Conservation (phyloP, 1,284 basidiomycete species). For the Apiotrichum sp. region DNA sequence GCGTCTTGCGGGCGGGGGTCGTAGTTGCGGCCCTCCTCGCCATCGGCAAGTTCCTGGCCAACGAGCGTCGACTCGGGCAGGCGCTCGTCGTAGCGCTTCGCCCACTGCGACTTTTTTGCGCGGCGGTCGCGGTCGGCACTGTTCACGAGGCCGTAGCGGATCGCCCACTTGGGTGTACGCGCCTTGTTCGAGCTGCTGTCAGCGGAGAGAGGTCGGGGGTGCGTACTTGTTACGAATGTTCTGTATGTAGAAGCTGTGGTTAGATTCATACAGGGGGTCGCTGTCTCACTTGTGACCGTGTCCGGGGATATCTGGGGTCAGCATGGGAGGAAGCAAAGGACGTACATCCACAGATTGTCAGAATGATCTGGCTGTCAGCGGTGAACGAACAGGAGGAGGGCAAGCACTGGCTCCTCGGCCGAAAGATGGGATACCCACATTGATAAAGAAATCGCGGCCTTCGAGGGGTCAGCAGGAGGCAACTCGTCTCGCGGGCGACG, state of each 20-base stretch:
- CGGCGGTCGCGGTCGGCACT: constrained; percentile 67
- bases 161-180: constrained; percentile 90
- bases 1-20: constrained; percentile 27
- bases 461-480: not conserved
- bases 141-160: constrained; percentile 73
- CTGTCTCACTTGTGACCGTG: constrained; percentile 47
- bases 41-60: constrained; percentile 67
- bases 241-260: constrained; percentile 87
- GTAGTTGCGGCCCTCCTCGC: constrained; percentile 54
- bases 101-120: constrained; percentile 76
- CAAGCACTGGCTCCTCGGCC: no score
- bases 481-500: not conserved
- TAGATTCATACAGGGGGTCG: not conserved
- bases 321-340: constrained; percentile 4
- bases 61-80: constrained; percentile 66
- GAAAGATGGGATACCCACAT: constrained; percentile 49
- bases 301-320: constrained; percentile 40
- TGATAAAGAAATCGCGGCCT: constrained; percentile 78
- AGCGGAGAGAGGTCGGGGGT: not conserved
- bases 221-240: constrained; percentile 80
- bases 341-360: constrained; percentile 84
- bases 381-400: no score
- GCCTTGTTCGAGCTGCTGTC: constrained; percentile 61
- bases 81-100: constrained; percentile 75
- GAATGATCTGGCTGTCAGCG: constrained; percentile 43